These are phyloP conservation scores for Leonotis leonurus DNA, from an alignment of 257 asterid genomes.

Conservation along the genomic window DNA sequence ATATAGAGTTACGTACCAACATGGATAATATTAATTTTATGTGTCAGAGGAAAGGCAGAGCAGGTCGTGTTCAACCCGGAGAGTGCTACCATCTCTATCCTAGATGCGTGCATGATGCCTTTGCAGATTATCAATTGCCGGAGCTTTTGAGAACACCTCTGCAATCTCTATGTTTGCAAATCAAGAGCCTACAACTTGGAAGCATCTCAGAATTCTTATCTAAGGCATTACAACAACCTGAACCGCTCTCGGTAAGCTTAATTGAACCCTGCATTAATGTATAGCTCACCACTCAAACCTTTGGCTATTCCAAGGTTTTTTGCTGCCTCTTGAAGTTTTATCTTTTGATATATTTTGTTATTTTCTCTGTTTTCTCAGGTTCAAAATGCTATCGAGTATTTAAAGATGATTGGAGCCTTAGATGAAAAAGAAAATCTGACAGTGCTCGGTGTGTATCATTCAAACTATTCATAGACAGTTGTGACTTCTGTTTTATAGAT, in stretches of 20 bases:
- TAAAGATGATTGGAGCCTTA: constrained; percentile 84
- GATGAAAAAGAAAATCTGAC: constrained; percentile 83
- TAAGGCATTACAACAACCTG: constrained; percentile 90
- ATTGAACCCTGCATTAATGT: constrained; percentile 2
- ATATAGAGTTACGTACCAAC: background rate
- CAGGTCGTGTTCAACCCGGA: constrained; percentile 99
- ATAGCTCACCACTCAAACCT: background rate
- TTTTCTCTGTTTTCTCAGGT: constrained; percentile 50
- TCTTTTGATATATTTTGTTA: constrained; percentile 17
- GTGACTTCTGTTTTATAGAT: constrained; percentile 12
- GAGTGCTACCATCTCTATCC: constrained; percentile 97
- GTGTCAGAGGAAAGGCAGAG: constrained; percentile 90
- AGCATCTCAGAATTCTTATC: constrained; percentile 81
- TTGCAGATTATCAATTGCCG: constrained; percentile 91
- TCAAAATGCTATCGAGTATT: constrained; percentile 76
- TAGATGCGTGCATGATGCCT: constrained; percentile 72
- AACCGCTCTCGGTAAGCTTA: constrained; percentile 70
- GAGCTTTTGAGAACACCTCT: constrained; percentile 94
- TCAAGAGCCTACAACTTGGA: constrained; percentile 85
- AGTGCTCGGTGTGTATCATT: constrained; percentile 51
- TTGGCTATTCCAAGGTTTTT: background rate
- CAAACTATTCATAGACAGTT: background rate
- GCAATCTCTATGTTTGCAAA: constrained; percentile 93
- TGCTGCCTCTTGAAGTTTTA: background rate
- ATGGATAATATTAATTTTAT: constrained; percentile 14